Percentiles rank a stretch among this genome's conserved stretches.
These are phyloP conservation scores for Neonectria ditissima DNA, from an alignment of 2,329 filamentous ascomycete genomes.

Conservation along the genomic window DNA sequence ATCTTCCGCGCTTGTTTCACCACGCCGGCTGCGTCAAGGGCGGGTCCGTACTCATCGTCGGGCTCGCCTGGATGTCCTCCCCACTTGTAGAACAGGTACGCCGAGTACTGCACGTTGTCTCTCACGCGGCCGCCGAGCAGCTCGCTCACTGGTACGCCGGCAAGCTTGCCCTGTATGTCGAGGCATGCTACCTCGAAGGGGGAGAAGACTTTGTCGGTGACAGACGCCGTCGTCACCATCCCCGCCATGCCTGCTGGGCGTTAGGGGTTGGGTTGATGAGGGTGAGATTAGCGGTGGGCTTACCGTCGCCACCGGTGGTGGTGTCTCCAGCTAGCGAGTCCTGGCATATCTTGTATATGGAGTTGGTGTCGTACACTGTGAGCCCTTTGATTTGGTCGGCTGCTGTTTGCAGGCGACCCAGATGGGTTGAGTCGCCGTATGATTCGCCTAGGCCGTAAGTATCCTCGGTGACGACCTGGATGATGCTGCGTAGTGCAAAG, in stretches of 20 bases:
- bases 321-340: slow-evolving; percentile 73
- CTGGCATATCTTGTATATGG: slow-evolving; percentile 85
- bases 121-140: slow-evolving; percentile 55
- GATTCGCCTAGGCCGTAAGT: slow-evolving; percentile 55
- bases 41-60: slow-evolving; percentile 55
- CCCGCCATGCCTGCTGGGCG: slow-evolving; percentile 45
- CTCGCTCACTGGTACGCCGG: slow-evolving; percentile 54
- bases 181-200: slow-evolving; percentile 58
- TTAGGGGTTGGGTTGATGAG: background rate
- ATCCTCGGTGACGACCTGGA: slow-evolving; percentile 52
- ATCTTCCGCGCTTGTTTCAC: slow-evolving; percentile 52
- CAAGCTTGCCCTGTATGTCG: slow-evolving; percentile 56
- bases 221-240: slow-evolving; percentile 57
- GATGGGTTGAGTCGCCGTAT: slow-evolving; percentile 54
- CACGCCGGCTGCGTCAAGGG: slow-evolving; percentile 50
- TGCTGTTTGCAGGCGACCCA: slow-evolving; percentile 49
- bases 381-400: slow-evolving; percentile 47
- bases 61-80: slow-evolving; percentile 52
- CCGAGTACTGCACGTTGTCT: slow-evolving; percentile 56
- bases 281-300: slow-evolving; percentile 47
- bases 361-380: slow-evolving; percentile 74
- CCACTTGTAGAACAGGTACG: slow-evolving; percentile 60
- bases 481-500: slow-evolving; percentile 56
- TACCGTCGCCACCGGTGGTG: slow-evolving; percentile 64
- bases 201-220: slow-evolving; percentile 56